Conservation (phyloP, 192 early-diverging fungal species). For the Martensiomyces pterosporus region DNA sequence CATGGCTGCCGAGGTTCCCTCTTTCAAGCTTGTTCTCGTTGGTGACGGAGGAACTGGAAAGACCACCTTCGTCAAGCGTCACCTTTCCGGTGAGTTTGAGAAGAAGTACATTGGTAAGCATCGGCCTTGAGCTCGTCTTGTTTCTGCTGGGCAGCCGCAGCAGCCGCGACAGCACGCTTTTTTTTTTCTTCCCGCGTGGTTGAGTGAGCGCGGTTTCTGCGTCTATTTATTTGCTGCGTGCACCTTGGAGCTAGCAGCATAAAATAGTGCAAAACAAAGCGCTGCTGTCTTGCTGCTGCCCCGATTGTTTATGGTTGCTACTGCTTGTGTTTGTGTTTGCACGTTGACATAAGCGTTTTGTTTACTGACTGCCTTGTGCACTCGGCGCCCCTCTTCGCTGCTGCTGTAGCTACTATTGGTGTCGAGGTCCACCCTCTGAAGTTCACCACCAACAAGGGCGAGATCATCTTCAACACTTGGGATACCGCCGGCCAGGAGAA, state of each 20-base stretch:
- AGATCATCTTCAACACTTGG: constrained; percentile 99
- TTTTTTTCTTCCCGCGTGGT: neutral
- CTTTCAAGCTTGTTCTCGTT: constrained; percentile 67
- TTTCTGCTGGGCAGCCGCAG: too few species aligned
- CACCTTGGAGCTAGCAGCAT: neutral
- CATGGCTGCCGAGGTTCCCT: constrained; percentile 33
- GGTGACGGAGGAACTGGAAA: constrained; percentile 99
- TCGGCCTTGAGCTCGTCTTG: too few species aligned
- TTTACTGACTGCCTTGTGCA: constrained; percentile 10
- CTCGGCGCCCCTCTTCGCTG: constrained; percentile 42
- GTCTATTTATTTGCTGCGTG: constrained; percentile 5
- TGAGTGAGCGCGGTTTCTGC: neutral
- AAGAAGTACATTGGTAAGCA: constrained; percentile 91
- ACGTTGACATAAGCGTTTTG: neutral
- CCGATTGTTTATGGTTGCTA: too few species aligned
- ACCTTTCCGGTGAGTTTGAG: constrained; percentile 99
- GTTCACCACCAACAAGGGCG: constrained; percentile 97
- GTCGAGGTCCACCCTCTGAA: constrained; percentile 98
- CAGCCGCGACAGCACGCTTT: neutral
- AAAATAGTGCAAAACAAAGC: neutral
- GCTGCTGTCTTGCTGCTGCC: constrained; percentile 5
- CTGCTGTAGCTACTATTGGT: constrained; percentile 85
- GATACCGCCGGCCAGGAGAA: constrained; percentile 99
- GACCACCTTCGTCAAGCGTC: constrained; percentile 99
- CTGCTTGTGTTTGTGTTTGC: constrained; percentile 6